phyloP scores from a whole-genome alignment of 495 filamentous ascomycete species.

The Neurospora sp. region DNA sequence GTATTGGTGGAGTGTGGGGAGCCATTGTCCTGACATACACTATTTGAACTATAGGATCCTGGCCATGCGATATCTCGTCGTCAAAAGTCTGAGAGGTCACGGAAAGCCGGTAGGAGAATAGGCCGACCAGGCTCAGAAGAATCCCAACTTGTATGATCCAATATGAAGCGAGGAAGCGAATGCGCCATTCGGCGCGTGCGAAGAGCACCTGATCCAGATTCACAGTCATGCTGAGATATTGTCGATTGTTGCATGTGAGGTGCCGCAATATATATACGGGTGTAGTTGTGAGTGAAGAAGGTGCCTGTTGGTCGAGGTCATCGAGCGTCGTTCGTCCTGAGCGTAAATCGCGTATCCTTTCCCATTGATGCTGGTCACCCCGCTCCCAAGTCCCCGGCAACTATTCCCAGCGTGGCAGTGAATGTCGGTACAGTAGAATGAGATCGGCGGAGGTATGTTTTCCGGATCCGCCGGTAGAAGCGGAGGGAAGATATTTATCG shows the following conservation, averaged over 20 bases:
- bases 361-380: background rate
- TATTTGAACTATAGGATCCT: conserved; percentile 33
- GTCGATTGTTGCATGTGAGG: background rate
- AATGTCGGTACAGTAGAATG: background rate
- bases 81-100: conserved; percentile 30
- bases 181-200: conserved; percentile 32
- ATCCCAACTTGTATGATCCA: conserved; percentile 32
- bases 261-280: background rate
- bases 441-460: background rate
- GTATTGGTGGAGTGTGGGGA: background rate
- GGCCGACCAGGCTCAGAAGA: conserved; percentile 31
- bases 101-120: conserved; percentile 38
- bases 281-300: background rate
- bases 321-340: background rate
- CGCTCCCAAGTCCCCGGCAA: background rate
- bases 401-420: background rate
- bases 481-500: background rate
- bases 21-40: conserved; percentile 23
- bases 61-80: conserved; percentile 24
- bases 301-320: background rate
- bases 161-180: conserved; percentile 26
- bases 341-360: background rate
- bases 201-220: conserved; percentile 35
- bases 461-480: background rate
- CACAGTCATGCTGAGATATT: conserved; percentile 13